A percentile compares a stretch with the other conserved stretches of the same genome.
These are phyloP conservation scores for Hanseniaspora sp. DNA, from an alignment of 1,139 yeast genomes.

Conservation along the genomic window DNA sequence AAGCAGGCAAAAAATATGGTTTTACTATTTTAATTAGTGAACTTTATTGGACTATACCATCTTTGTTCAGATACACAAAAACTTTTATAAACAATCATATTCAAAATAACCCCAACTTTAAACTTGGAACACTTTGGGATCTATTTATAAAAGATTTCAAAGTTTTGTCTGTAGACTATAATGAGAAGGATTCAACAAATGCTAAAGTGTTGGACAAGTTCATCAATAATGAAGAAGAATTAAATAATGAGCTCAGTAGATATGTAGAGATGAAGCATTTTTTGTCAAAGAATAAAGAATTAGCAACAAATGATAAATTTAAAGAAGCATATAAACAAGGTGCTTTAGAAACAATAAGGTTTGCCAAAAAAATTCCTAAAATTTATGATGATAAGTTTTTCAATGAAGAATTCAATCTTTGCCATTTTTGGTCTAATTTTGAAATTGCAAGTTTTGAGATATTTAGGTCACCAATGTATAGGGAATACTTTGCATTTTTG, in stretches of 20 bases:
- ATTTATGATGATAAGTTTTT: constrained; percentile 41
- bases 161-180: constrained; percentile 21
- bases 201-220: constrained; percentile 30
- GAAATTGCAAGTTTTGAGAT: constrained; percentile 76
- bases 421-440: constrained; percentile 91
- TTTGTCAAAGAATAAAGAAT: constrained; percentile 12
- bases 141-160: constrained; percentile 37
- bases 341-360: constrained; percentile 12
- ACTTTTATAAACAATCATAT: constrained; percentile 42
- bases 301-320: constrained; percentile 25
- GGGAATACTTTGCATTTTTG: constrained; percentile 51
- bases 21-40: constrained; percentile 70
- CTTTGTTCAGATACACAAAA: constrained; percentile 58
- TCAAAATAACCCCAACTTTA: constrained; percentile 24
- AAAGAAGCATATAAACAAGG: constrained; percentile 28
- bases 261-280: constrained; percentile 27
- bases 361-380: constrained; percentile 22
- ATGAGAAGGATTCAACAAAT: constrained; percentile 15
- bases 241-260: constrained; percentile 24
- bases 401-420: constrained; percentile 59
- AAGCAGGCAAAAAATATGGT: constrained; percentile 61
- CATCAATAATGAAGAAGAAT: constrained; percentile 24
- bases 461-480: constrained; percentile 53
- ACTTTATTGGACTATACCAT: constrained; percentile 67
- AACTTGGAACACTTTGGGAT: constrained; percentile 49